phyloP scores from a whole-genome alignment of 305 asterid genomes.

The Fraxinus sp. region DNA sequence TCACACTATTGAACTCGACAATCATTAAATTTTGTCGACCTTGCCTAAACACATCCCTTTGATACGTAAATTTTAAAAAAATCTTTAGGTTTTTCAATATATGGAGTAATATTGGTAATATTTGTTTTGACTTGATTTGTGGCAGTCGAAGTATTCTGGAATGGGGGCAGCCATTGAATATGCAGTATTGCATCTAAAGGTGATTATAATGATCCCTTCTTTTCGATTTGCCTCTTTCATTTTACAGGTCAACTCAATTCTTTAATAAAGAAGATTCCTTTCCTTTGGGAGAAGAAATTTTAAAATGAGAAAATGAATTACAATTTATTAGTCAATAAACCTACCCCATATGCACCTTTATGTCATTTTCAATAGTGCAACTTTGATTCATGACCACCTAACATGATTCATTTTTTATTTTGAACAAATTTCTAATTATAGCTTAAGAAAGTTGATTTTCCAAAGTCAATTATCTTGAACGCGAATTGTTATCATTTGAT shows the following conservation, averaged over 20 bases:
- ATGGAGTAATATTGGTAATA: background rate
- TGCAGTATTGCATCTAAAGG: conserved; percentile 83
- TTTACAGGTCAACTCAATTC: conserved; percentile 15
- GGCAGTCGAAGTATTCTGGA: conserved; percentile 75
- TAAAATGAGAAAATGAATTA: background rate
- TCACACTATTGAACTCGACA: background rate
- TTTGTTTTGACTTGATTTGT: conserved; percentile 2
- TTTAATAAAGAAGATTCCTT: background rate
- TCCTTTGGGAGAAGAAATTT: conserved; percentile 6
- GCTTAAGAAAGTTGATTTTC: background rate
- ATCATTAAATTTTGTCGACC: background rate
- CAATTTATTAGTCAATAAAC: background rate
- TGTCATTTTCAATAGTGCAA: conserved; percentile 12
- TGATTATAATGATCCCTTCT: conserved; percentile 15
- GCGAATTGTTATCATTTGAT: background rate
- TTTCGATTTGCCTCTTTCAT: background rate
- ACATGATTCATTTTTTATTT: conserved; percentile 7
- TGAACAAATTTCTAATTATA: conserved; percentile 13
- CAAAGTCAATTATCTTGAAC: background rate
- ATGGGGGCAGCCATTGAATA: conserved; percentile 93
- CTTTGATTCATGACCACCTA: conserved; percentile 31
- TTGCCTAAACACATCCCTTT: background rate
- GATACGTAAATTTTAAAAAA: background rate
- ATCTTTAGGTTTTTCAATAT: background rate
- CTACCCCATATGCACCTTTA: conserved; percentile 16